Base-by-base conservation (phyloP, 1,139 yeast species). In the Suhomyces chickasaworum region DNA sequence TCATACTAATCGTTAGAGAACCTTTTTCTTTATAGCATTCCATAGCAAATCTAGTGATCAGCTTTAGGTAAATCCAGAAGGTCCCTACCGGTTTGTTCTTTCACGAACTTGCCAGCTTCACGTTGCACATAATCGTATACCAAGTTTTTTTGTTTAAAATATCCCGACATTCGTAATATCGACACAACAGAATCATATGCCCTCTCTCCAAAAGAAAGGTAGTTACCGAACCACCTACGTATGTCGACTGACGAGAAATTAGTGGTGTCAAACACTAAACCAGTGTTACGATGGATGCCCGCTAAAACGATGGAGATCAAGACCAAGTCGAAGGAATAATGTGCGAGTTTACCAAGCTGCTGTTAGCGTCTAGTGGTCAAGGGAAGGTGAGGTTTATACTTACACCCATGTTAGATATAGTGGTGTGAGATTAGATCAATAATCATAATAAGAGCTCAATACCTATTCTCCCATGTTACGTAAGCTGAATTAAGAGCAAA, bases 221-320 rank as follows among this genome's bases (percentile, higher is more conserved):
- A 84, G 45, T 73, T 73, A 15, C 75, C 75, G 50, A 84, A 69
- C 71, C 83, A 75, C 42, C 74, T 68, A 38, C 84, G 72, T 50
- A 79, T 59, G 52, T 81, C 87, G n/a, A 74, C 71, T 2, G 78
- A 77, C 15, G 77, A 73, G 51, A 80, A 65, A 44, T 65, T 61
- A 10, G 71, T 59, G 15, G 78, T 74, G 59, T 75, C 79, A 56
- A 75, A 75, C 38, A 67, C 75, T 49, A 76, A 70, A 0, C 89
- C 90, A 0, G 89, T 83, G 52, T 80, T 80, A 46, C 83, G 69
- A 57, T 84, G 82, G 44, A 84, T 69, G 1, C 86, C 87, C 0
- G 90, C 89, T 29, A 84, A 67, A 20, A 85, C 68, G 60, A 85
- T 76, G 3, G 89, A 81, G 16, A 83, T 65, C 47, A 85, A 65